Base-by-base conservation (phyloP, 164 flowering plant genomes). In the Vitis amurensis region DNA sequence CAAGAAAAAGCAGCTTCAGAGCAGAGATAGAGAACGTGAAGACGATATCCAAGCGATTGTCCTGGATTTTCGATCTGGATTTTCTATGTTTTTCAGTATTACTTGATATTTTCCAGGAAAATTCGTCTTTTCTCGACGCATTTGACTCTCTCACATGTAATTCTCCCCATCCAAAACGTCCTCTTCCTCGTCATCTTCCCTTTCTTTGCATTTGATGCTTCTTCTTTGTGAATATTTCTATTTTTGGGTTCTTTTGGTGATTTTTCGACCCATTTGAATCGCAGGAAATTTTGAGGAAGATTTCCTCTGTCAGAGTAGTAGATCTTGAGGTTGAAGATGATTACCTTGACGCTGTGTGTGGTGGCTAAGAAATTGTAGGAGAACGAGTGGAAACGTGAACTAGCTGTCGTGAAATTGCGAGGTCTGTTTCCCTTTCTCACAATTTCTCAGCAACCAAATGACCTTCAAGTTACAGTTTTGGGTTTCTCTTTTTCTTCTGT, bases 241-340 rank as follows among this genome's bases (percentile, higher is more conserved):
- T 55, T 49, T 64, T 19, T 57, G 2, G 49, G 55, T 55, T 5
- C 12, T 37, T 14, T 48, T n/a, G 27, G 49, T 30, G 27, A 30
- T 61, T 27, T 16, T 37, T 61, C 17, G 37, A 37, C 14, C 13
- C 3, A 29, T 69, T 50, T n/a, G 53, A 29, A 50, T 60, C 59
- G 58, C 58, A 50, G 64, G 10, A 8, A 11, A 50, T 53, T 65
- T 50, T 13, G 23, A 17, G 17, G 60, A 23, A 30, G 59, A 23
- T 52, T 55, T 52, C 55, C 31, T 27, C 8, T n/a, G 27, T 60
- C 47, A 7, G 29, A 61, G 61, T 19, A 8, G 4, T 63, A 73
- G 76, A 73, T 73, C 76, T 71, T 71, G 74, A 64, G 49, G 58
- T 58, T 61, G 27, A 48, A 49, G 19, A 27, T 67, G 14, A 19